Evolutionary conservation across 2,329 filamentous ascomycete genomes (phyloP).

Genomic region (Corinectria fuckeliana): DNA sequence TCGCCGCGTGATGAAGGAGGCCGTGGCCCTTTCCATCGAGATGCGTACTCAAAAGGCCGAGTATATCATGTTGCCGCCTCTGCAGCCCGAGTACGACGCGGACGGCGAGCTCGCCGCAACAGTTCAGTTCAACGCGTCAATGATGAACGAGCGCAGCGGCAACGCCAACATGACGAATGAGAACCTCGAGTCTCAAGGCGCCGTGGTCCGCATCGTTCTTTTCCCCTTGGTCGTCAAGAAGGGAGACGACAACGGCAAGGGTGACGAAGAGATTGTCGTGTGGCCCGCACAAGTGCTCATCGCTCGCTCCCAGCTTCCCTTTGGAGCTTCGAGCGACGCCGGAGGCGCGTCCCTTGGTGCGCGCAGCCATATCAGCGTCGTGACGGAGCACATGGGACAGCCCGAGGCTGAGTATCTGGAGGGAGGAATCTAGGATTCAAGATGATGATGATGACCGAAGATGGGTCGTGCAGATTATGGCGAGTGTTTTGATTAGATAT

Average conservation of each 20-base stretch:
- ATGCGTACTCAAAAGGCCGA: conserved; percentile 97
- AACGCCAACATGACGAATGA: conserved; percentile 68
- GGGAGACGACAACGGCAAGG: conserved; percentile 84
- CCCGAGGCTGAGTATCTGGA: conserved; percentile 45
- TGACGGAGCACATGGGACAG: conserved; percentile 43
- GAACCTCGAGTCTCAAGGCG: conserved; percentile 76
- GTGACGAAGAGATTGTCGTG: conserved; percentile 94
- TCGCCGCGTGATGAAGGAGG: conserved; percentile 84
- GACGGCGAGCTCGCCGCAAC: conserved; percentile 89
- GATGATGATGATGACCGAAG: conserved; percentile 27
- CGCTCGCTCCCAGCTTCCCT: conserved; percentile 55
- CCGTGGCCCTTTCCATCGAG: conserved; percentile 89
- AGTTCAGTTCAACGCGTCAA: conserved; percentile 87
- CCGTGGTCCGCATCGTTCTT: conserved; percentile 87
- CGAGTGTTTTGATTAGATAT: conserved; percentile 16
- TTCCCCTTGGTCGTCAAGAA: conserved; percentile 98
- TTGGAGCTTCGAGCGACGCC: conserved; percentile 59
- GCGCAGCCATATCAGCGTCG: conserved; percentile 47
- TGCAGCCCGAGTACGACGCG: conserved; percentile 93
- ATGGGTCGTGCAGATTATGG: conserved; percentile 12
- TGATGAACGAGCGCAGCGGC: conserved; percentile 93
- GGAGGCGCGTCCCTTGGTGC: conserved; percentile 53
- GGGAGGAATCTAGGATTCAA: conserved; percentile 39
- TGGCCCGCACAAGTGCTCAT: conserved; percentile 94
- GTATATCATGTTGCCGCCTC: conserved; percentile 97